Percentiles rank a stretch among this genome's conserved stretches.
Conservation (phyloP, 176 grass and related monocot genomes). For the Musa acuminata region DNA sequence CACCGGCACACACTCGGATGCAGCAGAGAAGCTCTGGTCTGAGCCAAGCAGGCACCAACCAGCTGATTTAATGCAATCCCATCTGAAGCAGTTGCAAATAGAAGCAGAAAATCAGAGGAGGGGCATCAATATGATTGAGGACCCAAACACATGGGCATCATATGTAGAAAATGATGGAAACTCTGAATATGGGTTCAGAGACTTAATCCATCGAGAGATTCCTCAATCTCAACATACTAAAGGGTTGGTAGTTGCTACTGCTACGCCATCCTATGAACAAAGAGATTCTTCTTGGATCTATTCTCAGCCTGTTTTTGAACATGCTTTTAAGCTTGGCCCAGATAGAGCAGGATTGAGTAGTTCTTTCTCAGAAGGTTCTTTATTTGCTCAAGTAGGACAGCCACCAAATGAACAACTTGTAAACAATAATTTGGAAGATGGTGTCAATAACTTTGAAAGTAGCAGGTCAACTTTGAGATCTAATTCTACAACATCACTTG, state of each 20-base stretch:
- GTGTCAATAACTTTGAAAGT: slow-evolving; percentile 38
- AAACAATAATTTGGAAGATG: slow-evolving; percentile 33
- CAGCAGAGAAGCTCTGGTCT: slow-evolving; percentile 68
- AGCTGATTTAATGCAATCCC: slow-evolving; percentile 67
- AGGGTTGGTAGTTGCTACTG: slow-evolving; percentile 36
- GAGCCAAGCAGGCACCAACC: slow-evolving; percentile 61
- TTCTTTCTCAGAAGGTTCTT: slow-evolving; percentile 38
- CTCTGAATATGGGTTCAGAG: slow-evolving; percentile 49
- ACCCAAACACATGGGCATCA: slow-evolving; percentile 50
- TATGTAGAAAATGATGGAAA: slow-evolving; percentile 39
- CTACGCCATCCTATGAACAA: slow-evolving; percentile 36
- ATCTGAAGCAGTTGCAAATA: slow-evolving; percentile 57
- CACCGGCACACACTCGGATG: slow-evolving; percentile 40
- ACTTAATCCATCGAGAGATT: slow-evolving; percentile 61
- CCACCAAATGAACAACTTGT: slow-evolving; percentile 28
- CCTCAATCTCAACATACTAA: slow-evolving; percentile 33
- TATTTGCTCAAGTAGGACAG: slow-evolving; percentile 40
- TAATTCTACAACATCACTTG: slow-evolving; percentile 49
- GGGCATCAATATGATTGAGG: slow-evolving; percentile 55
- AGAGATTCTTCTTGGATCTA: slow-evolving; percentile 66
- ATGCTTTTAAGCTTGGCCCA: slow-evolving; percentile 33
- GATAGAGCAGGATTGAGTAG: slow-evolving; percentile 44
- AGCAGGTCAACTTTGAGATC: slow-evolving; percentile 48
- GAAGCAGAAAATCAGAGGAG: slow-evolving; percentile 73
- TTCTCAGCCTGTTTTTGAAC: slow-evolving; percentile 34